Conservation (phyloP, 1,284 basidiomycete species). For the Ganoderma lucidum region DNA sequence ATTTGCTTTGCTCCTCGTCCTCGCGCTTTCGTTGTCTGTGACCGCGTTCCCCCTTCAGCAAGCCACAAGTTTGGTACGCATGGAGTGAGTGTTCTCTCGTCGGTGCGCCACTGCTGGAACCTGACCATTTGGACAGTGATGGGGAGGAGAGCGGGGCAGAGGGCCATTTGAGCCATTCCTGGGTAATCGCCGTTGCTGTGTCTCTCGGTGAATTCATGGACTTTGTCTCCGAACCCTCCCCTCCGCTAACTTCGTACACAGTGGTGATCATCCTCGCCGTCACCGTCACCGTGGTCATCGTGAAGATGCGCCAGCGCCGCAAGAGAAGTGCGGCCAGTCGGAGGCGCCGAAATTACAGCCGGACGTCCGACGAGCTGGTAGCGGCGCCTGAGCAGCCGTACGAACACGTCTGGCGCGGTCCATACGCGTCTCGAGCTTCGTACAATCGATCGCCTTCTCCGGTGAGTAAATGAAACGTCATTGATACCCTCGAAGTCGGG, state of each 20-base stretch:
- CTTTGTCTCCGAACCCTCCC: neutral
- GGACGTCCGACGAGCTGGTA: slow-evolving; percentile 6
- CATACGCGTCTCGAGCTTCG: slow-evolving; percentile 19
- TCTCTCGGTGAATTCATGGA: slow-evolving; percentile 16
- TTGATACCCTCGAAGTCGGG: neutral
- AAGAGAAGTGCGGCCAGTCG: slow-evolving; percentile 1
- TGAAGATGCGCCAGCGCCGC: slow-evolving; percentile 29
- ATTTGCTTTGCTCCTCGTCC: neutral
- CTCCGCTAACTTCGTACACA: slow-evolving; percentile 4
- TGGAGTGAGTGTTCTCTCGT: neutral
- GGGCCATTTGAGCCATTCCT: slow-evolving; percentile 26
- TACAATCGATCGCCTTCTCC: slow-evolving; percentile 27
- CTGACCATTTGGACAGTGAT: neutral
- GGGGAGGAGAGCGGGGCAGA: slow-evolving; percentile 16
- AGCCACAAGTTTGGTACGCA: neutral
- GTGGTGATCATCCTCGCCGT: slow-evolving; percentile 21
- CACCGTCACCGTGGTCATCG: slow-evolving; percentile 17
- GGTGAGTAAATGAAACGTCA: slow-evolving; percentile 14
- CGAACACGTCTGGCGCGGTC: slow-evolving; percentile 20
- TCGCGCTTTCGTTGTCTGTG: neutral
- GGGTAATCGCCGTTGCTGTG: slow-evolving; percentile 28
- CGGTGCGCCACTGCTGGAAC: neutral
- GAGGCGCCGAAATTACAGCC: slow-evolving; percentile 9
- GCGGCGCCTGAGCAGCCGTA: slow-evolving; percentile 12
- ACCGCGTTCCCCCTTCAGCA: neutral